phyloP scores from a whole-genome alignment of 768 basidiomycete genomes.

The Tricholoma furcatifolium region DNA sequence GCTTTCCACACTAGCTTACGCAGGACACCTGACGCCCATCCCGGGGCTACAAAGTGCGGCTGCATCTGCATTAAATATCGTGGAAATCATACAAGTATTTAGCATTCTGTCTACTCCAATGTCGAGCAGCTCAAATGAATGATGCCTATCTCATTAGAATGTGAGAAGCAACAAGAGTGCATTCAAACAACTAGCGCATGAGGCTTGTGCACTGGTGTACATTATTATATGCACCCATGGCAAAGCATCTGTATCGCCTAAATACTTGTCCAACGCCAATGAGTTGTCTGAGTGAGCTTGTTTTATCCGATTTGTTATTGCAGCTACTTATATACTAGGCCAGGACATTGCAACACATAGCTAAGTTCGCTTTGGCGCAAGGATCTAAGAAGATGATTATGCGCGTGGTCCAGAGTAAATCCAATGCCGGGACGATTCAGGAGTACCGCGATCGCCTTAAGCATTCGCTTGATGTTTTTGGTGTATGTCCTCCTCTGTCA shows the following conservation, averaged over 20 bases:
- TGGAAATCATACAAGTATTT: neutral
- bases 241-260: neutral
- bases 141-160: neutral
- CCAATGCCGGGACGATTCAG: neutral
- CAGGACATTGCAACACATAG: neutral
- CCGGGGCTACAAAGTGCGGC: constrained; percentile 8
- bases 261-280: neutral
- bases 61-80: neutral
- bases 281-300: neutral
- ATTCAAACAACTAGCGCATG: neutral
- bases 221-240: neutral
- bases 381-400: neutral
- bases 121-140: too few relatives aligned
- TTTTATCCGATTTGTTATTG: neutral
- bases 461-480: constrained; percentile 1
- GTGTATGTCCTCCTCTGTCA: constrained; percentile 17
- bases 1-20: constrained; percentile 1
- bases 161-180: neutral
- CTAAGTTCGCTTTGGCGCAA: neutral
- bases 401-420: constrained; percentile 2
- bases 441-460: constrained; percentile 4
- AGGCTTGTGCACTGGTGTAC: neutral
- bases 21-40: constrained; percentile 2
- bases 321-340: neutral
- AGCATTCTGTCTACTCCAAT: neutral